Evolutionary conservation across 1,284 basidiomycete genomes (phyloP).

Genomic region (Cryptococcus sp.): DNA sequence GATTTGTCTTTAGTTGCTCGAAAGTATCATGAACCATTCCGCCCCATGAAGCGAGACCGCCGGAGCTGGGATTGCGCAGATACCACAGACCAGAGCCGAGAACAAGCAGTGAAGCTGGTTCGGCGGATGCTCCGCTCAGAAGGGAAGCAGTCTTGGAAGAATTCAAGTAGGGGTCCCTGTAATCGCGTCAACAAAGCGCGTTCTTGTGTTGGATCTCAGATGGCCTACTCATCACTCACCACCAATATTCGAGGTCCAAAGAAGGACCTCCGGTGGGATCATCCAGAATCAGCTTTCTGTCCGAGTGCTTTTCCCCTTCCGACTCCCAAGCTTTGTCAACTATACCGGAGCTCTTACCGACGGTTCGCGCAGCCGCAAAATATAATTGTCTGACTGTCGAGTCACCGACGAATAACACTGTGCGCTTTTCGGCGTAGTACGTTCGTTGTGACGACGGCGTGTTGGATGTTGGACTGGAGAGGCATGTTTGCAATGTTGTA

Average conservation of each 20-base stretch:
- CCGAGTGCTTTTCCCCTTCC: slow-evolving; percentile 65
- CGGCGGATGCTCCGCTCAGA: slow-evolving; percentile 35
- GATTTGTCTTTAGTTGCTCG: slow-evolving; percentile 54
- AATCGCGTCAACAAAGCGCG: neutral
- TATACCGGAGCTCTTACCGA: slow-evolving; percentile 29
- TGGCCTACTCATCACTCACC: slow-evolving; percentile 52
- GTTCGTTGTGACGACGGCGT: slow-evolving; percentile 14
- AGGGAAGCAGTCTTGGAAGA: slow-evolving; percentile 58
- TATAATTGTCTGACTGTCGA: slow-evolving; percentile 76
- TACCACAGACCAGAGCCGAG: slow-evolving; percentile 86
- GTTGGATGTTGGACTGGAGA: slow-evolving; percentile 24
- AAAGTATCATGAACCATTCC: slow-evolving; percentile 67
- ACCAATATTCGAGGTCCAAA: slow-evolving; percentile 66
- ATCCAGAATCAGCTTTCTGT: slow-evolving; percentile 54
- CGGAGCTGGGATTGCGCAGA: slow-evolving; percentile 69
- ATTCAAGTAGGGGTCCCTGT: slow-evolving; percentile 65
- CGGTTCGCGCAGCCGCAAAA: slow-evolving; percentile 66
- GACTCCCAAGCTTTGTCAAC: slow-evolving; percentile 35
- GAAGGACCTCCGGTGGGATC: slow-evolving; percentile 13
- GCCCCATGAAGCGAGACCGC: slow-evolving; percentile 75
- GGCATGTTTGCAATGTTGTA: slow-evolving; percentile 25
- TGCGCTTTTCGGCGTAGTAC: slow-evolving; percentile 24
- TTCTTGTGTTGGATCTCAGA: neutral
- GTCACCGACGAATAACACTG: slow-evolving; percentile 78
- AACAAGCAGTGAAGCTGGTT: slow-evolving; percentile 66